A percentile compares a stretch with the other conserved stretches of the same genome.
phyloP scores from a whole-genome alignment of 768 basidiomycete genomes.

The Kwoniella mangroviensis region DNA sequence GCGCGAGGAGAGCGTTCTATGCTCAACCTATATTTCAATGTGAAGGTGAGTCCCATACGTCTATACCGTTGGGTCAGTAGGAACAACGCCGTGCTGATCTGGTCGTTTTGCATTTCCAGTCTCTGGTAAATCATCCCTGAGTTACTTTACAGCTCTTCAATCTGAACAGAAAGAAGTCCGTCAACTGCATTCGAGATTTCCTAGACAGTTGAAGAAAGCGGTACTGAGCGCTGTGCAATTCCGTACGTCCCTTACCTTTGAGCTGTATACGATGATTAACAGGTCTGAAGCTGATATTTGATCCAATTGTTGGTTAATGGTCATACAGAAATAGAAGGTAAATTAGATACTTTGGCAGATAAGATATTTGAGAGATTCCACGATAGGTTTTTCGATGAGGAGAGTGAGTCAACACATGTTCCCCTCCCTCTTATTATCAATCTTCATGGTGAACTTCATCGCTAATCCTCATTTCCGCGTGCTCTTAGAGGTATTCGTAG shows the following conservation, averaged over 20 bases:
- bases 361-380: conserved; percentile 94
- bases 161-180: conserved; percentile 88
- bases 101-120: conserved; percentile 59
- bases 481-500: conserved; percentile 76
- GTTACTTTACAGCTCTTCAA: conserved; percentile 91
- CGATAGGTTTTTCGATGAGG: conserved; percentile 88
- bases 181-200: conserved; percentile 87
- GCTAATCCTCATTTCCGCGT: neutral
- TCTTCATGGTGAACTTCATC: neutral
- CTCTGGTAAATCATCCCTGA: conserved; percentile 88
- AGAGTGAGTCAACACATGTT: conserved; percentile 68
- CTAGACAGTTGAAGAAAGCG: conserved; percentile 86
- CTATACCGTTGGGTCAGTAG: too few species aligned
- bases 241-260: conserved; percentile 63
- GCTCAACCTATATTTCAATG: conserved; percentile 93
- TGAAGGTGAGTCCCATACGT: conserved; percentile 61
- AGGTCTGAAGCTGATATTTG: neutral
- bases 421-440: neutral
- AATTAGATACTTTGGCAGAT: conserved; percentile 92
- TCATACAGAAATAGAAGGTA: conserved; percentile 86
- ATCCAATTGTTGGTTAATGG: too few species aligned
- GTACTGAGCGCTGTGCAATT: conserved; percentile 93
- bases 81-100: neutral
- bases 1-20: conserved; percentile 92
- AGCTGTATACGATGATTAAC: neutral